Conservation (phyloP, 1,139 yeast genomes). For the Suhomyces terraborum region DNA sequence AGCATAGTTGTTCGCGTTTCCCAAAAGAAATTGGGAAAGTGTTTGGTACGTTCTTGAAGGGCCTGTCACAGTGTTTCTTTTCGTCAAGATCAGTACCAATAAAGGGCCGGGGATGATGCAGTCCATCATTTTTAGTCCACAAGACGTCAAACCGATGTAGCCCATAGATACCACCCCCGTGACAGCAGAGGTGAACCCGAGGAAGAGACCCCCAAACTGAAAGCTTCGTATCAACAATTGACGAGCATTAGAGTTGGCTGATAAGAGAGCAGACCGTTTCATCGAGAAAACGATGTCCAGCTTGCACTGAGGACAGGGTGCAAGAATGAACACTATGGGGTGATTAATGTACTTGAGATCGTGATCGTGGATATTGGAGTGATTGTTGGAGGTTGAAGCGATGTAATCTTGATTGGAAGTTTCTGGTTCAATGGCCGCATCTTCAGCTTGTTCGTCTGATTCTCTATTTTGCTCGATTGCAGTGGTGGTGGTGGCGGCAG, state of each 20-base stretch:
- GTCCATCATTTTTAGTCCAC: slow-evolving; percentile 45
- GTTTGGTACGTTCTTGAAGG: slow-evolving; percentile 14
- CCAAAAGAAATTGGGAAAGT: slow-evolving; percentile 24
- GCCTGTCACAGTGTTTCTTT: slow-evolving; percentile 5
- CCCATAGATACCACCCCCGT: slow-evolving; percentile 48
- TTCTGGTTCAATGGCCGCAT: background rate
- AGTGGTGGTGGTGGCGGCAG: background rate
- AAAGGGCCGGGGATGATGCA: slow-evolving; percentile 39
- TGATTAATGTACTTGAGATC: slow-evolving; percentile 4
- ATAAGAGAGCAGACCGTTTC: slow-evolving; percentile 33
- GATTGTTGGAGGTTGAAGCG: no score
- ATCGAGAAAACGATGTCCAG: slow-evolving; percentile 38
- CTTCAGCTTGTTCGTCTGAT: background rate
- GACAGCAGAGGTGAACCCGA: slow-evolving; percentile 44
- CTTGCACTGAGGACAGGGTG: slow-evolving; percentile 50
- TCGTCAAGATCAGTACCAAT: slow-evolving; percentile 34
- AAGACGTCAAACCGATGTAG: slow-evolving; percentile 43
- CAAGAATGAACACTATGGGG: slow-evolving; percentile 27
- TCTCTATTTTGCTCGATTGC: background rate
- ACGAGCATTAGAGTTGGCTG: slow-evolving; percentile 25
- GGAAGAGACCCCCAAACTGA: slow-evolving; percentile 36
- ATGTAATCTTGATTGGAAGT: no score
- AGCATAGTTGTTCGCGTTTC: slow-evolving; percentile 22
- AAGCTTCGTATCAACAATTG: slow-evolving; percentile 26
- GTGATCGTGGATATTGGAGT: slow-evolving; percentile 2